phyloP scores from a whole-genome alignment of 176 grass and related monocot genomes.

The Bromus sterilis region DNA sequence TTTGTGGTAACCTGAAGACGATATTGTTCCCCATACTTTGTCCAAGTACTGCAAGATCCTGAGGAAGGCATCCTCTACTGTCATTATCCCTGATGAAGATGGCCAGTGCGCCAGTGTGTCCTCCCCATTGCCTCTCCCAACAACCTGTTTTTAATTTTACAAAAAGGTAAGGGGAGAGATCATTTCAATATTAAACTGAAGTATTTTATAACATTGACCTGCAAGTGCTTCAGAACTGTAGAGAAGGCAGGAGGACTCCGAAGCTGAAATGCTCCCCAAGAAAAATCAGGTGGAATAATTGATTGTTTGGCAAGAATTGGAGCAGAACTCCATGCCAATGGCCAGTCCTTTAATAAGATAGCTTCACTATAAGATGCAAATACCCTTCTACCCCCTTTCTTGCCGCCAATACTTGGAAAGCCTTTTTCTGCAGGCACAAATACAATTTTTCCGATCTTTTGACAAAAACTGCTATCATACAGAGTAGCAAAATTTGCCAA shows the following conservation, averaged over 20 bases:
- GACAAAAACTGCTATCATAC: conserved; percentile 80
- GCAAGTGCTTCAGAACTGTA: conserved; percentile 81
- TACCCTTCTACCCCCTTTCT: conserved; percentile 84
- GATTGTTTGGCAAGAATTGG: conserved; percentile 80
- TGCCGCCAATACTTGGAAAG: conserved; percentile 95
- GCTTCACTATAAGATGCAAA: conserved; percentile 85
- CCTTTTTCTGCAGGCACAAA: conserved; percentile 96
- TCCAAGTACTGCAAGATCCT: conserved; percentile 79
- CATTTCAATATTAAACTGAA: conserved; percentile 14
- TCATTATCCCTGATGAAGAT: conserved; percentile 66
- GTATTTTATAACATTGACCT: conserved; percentile 39
- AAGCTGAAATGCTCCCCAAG: conserved; percentile 82
- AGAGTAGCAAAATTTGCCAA: conserved; percentile 86
- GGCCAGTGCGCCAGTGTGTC: conserved; percentile 95
- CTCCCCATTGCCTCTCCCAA: conserved; percentile 90
- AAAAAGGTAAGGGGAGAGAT: conserved; percentile 7
- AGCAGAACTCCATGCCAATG: conserved; percentile 79
- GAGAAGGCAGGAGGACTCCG: conserved; percentile 80
- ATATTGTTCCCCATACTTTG: conserved; percentile 79
- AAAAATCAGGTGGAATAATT: conserved; percentile 88
- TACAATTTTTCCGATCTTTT: conserved; percentile 76
- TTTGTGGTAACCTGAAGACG: conserved; percentile 72
- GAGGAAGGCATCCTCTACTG: conserved; percentile 78
- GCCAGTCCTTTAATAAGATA: conserved; percentile 83
- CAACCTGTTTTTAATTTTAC: conserved; percentile 45